Evolutionary conservation across 1,139 yeast genomes (phyloP).

Genomic region (Yamadazyma friedrichii): DNA sequence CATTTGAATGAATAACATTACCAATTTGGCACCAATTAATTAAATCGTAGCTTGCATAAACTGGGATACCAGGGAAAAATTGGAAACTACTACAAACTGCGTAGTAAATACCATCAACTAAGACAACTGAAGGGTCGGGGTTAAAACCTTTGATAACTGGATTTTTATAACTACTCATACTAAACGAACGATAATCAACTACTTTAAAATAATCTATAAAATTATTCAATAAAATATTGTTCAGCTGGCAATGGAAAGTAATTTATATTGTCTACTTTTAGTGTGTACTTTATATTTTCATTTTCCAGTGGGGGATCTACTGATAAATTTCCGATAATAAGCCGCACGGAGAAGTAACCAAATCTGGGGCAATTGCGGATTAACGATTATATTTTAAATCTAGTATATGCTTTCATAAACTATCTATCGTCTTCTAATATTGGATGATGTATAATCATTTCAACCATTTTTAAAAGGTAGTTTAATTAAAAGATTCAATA

Average conservation of each 20-base stretch:
- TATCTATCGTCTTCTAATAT: too few species aligned
- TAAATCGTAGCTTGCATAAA: conserved; percentile 10
- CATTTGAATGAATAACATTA: conserved; percentile 9
- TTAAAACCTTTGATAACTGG: conserved; percentile 11
- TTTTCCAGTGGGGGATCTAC: background rate
- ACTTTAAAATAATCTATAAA: too few species aligned
- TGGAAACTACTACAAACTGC: conserved; percentile 10
- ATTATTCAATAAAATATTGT: too few species aligned
- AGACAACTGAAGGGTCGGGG: conserved; percentile 11
- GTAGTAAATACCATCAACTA: conserved; percentile 11
- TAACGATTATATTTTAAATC: too few species aligned
- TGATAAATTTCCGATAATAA: background rate
- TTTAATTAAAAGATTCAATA: too few species aligned
- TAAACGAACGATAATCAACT: background rate
- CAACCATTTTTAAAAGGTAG: too few species aligned
- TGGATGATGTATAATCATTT: too few species aligned
- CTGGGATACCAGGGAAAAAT: conserved; percentile 11
- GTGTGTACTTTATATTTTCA: too few species aligned
- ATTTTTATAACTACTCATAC: conserved; percentile 8
- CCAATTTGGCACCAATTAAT: conserved; percentile 13
- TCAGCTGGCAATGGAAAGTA: too few species aligned
- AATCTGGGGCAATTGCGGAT: background rate
- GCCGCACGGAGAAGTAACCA: conserved; percentile 1
- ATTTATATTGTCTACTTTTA: background rate
- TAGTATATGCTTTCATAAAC: too few species aligned